Conservation (phyloP, 805 yeast genomes). For the Pichia thaimueangensis region DNA sequence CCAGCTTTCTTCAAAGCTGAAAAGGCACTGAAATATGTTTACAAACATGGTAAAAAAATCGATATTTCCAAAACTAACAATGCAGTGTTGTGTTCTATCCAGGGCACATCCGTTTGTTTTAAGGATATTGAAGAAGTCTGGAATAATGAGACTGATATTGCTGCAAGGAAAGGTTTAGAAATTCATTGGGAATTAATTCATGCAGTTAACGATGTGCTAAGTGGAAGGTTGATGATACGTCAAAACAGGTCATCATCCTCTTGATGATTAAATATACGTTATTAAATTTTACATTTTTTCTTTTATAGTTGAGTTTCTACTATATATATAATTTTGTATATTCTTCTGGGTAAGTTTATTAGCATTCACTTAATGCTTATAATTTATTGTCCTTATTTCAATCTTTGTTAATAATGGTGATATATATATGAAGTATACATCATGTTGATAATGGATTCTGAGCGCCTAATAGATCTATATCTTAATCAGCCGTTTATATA, state of each 20-base stretch:
- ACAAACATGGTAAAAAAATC: slow-evolving; percentile 42
- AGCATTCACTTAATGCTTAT: too few relatives aligned
- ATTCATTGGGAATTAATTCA: slow-evolving; percentile 64
- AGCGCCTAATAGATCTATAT: too few relatives aligned
- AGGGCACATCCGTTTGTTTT: slow-evolving; percentile 58
- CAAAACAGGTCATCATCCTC: slow-evolving; percentile 20
- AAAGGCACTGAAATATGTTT: slow-evolving; percentile 44
- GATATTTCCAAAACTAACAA: slow-evolving; percentile 32
- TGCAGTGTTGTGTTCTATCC: slow-evolving; percentile 64
- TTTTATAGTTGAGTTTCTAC: too few relatives aligned
- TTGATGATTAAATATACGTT: background rate
- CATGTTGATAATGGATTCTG: too few relatives aligned
- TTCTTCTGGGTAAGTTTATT: too few relatives aligned
- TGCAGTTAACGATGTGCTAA: slow-evolving; percentile 58
- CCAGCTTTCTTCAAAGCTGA: slow-evolving; percentile 22
- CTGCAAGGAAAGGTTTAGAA: slow-evolving; percentile 57
- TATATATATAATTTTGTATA: too few relatives aligned
- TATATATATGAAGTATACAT: too few relatives aligned
- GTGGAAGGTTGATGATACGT: slow-evolving; percentile 59
- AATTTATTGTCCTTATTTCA: too few relatives aligned
- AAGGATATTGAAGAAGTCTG: slow-evolving; percentile 51
- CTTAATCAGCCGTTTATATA: too few relatives aligned
- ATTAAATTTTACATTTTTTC: too few relatives aligned
- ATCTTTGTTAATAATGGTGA: too few relatives aligned
- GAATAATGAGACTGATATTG: slow-evolving; percentile 53